Percentiles rank a stretch among this genome's conserved stretches.
These are phyloP conservation scores for Cercospora zeina DNA, from an alignment of 2,329 filamentous ascomycete species.

Conservation along the genomic window DNA sequence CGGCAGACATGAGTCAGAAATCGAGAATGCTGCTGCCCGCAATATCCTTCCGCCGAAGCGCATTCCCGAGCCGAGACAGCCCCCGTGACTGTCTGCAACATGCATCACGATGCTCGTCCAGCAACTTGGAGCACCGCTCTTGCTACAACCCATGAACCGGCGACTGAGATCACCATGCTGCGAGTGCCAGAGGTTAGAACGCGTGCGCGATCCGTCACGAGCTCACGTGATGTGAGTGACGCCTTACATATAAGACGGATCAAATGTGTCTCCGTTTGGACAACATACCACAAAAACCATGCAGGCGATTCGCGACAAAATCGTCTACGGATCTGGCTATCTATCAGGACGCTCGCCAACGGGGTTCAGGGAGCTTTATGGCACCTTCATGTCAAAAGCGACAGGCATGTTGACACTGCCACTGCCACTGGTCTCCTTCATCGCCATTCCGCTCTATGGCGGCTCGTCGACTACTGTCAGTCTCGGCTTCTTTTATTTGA, in stretches of 20 bases:
- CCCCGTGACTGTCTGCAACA: not conserved
- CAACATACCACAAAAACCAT: constrained; percentile 1
- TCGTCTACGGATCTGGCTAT: constrained; percentile 37
- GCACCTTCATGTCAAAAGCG: constrained; percentile 32
- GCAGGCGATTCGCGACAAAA: constrained; percentile 33
- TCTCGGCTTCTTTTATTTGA: constrained; percentile 85
- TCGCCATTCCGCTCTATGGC: constrained; percentile 71
- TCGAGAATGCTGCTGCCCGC: constrained; percentile 1
- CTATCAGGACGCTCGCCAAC: constrained; percentile 35
- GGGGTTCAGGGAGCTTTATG: constrained; percentile 31
- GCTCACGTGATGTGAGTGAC: not conserved
- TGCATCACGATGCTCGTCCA: not conserved
- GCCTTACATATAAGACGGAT: not conserved
- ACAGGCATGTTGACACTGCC: constrained; percentile 38
- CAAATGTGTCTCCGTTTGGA: not conserved
- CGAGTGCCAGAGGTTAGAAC: not conserved
- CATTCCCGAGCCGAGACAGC: not conserved
- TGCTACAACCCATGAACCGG: no score
- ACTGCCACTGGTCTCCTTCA: constrained; percentile 56
- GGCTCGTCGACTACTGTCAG: constrained; percentile 80
- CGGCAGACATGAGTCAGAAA: no score
- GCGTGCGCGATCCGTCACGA: not conserved
- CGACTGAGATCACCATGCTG: no score
- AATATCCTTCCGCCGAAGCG: not conserved
- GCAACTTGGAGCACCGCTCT: not conserved